A percentile compares a stretch with the other conserved stretches of the same genome.
These are phyloP conservation scores for Ramaria rubella DNA, from an alignment of 768 basidiomycete genomes.

Conservation along the genomic window DNA sequence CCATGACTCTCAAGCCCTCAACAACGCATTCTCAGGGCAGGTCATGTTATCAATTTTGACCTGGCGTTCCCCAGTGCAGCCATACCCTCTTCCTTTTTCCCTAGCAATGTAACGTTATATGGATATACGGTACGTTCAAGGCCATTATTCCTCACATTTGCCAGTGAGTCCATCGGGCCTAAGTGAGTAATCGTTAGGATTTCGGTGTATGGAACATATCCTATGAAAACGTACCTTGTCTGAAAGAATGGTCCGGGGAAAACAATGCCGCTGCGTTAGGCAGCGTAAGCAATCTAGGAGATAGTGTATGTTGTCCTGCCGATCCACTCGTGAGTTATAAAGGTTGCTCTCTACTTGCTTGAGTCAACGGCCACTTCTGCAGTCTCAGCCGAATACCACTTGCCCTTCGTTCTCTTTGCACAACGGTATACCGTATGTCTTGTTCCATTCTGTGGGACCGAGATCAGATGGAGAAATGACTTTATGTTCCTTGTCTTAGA, in stretches of 20 bases:
- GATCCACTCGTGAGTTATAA: slow-evolving; percentile 47
- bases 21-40: slow-evolving; percentile 41
- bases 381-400: slow-evolving; percentile 42
- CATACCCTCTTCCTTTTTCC: slow-evolving; percentile 69
- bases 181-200: slow-evolving; percentile 51
- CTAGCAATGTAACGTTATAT: slow-evolving; percentile 59
- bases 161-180: no score
- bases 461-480: not conserved
- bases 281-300: slow-evolving; percentile 51
- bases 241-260: slow-evolving; percentile 56
- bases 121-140: slow-evolving; percentile 37
- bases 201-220: slow-evolving; percentile 85
- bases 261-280: slow-evolving; percentile 57
- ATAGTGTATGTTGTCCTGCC: slow-evolving; percentile 65
- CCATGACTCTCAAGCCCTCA: not conserved
- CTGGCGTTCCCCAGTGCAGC: slow-evolving; percentile 69
- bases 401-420: slow-evolving; percentile 70
- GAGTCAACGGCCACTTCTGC: slow-evolving; percentile 6
- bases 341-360: not conserved
- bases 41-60: slow-evolving; percentile 73
- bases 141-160: not conserved
- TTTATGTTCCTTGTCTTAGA: not conserved
- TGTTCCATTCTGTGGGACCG: not conserved
- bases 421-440: slow-evolving; percentile 55
- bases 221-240: slow-evolving; percentile 60